Evolutionary conservation across 768 basidiomycete genomes (phyloP).

Genomic region (Galerina marginata): DNA sequence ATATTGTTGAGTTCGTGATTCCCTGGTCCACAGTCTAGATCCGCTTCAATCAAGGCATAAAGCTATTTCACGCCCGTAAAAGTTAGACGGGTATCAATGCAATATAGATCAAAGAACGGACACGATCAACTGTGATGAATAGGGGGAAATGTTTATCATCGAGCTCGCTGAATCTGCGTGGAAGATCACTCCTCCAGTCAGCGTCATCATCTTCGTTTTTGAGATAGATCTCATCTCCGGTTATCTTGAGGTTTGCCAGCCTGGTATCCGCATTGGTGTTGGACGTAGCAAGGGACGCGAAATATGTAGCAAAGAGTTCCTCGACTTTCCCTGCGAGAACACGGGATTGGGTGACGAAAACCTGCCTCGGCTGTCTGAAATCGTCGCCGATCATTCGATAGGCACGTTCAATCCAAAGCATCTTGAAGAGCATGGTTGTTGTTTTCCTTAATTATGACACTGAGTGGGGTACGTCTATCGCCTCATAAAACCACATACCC

Average conservation of each 20-base stretch:
- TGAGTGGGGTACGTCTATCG: background rate
- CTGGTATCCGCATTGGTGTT: background rate
- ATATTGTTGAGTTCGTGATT: background rate
- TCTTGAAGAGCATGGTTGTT: slow-evolving; percentile 78
- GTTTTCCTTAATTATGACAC: slow-evolving; percentile 59
- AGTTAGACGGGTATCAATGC: background rate
- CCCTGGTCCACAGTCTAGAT: slow-evolving; percentile 33
- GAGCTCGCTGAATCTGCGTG: slow-evolving; percentile 58
- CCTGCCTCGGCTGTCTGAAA: slow-evolving; percentile 58
- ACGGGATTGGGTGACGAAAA: slow-evolving; percentile 75
- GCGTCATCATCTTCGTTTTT: slow-evolving; percentile 48
- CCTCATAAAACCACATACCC: slow-evolving; percentile 46
- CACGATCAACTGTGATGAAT: slow-evolving; percentile 69
- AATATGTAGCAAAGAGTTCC: slow-evolving; percentile 62
- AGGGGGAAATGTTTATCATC: slow-evolving; percentile 69
- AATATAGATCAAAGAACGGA: slow-evolving; percentile 28
- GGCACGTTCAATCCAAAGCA: slow-evolving; percentile 65
- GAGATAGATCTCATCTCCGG: slow-evolving; percentile 28
- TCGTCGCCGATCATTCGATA: slow-evolving; percentile 43
- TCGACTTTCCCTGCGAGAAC: slow-evolving; percentile 71
- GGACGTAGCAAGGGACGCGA: slow-evolving; percentile 45
- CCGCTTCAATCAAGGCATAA: slow-evolving; percentile 53
- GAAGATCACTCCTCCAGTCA: slow-evolving; percentile 49
- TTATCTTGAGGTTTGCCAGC: slow-evolving; percentile 8
- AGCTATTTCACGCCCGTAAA: slow-evolving; percentile 38